A percentile compares a stretch with the other conserved stretches of the same genome.
phyloP scores from a whole-genome alignment of 768 basidiomycete genomes.

The Phaeotremella fagi region DNA sequence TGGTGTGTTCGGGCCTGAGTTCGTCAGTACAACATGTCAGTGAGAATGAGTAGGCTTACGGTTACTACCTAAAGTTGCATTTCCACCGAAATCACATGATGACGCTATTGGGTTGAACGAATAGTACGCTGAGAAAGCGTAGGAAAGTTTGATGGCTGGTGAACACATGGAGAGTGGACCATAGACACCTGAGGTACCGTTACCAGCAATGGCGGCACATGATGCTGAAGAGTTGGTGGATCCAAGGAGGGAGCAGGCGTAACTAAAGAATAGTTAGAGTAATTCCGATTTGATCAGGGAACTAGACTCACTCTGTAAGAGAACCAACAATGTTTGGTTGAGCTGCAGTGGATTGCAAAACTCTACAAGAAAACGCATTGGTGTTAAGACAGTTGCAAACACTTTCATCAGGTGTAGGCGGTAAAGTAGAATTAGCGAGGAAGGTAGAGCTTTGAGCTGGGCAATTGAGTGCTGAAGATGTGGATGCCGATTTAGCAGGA shows the following conservation, averaged over 20 bases:
- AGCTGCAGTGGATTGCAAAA: slow-evolving; percentile 59
- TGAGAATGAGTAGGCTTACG: slow-evolving; percentile 24
- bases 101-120: slow-evolving; percentile 59
- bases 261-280: slow-evolving; percentile 54
- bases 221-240: slow-evolving; percentile 50
- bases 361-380: slow-evolving; percentile 64
- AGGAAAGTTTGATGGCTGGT: slow-evolving; percentile 76
- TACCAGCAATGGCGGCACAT: slow-evolving; percentile 66
- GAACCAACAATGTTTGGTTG: slow-evolving; percentile 41
- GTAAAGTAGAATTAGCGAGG: slow-evolving; percentile 64
- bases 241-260: slow-evolving; percentile 66
- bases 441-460: slow-evolving; percentile 60
- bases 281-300: slow-evolving; percentile 53
- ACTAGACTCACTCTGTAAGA: slow-evolving; percentile 39
- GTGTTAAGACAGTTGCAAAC: slow-evolving; percentile 73
- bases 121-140: slow-evolving; percentile 74
- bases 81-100: slow-evolving; percentile 76
- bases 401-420: slow-evolving; percentile 73
- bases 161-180: slow-evolving; percentile 73
- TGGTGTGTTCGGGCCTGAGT: slow-evolving; percentile 42
- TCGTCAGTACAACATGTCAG: background rate
- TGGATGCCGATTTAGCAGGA: slow-evolving; percentile 54
- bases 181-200: slow-evolving; percentile 71
- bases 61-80: slow-evolving; percentile 60
- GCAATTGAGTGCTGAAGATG: slow-evolving; percentile 60